phyloP scores from a whole-genome alignment of 2,329 filamentous ascomycete genomes.

The Colletotrichum tamarilloi region DNA sequence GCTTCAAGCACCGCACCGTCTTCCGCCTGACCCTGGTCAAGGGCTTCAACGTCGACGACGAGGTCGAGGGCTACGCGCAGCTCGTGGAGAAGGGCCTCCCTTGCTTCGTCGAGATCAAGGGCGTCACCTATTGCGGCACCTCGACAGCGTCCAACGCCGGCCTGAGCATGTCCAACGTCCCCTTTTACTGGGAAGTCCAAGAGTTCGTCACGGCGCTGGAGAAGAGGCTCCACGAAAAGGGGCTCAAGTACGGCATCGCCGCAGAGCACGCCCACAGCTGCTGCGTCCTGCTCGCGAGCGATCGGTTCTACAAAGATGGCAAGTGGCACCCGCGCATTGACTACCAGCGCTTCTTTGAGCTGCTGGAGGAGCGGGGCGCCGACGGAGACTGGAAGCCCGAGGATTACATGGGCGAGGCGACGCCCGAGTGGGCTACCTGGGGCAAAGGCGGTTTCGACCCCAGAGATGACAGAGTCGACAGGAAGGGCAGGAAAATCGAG shows the following conservation, averaged over 20 bases:
- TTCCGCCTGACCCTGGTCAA: conserved; percentile 96
- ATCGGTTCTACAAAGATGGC: conserved; percentile 79
- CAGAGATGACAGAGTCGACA: conserved; percentile 85
- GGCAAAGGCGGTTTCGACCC: conserved; percentile 96
- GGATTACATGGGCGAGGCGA: conserved; percentile 88
- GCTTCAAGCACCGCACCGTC: conserved; percentile 89
- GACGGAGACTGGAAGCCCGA: conserved; percentile 83
- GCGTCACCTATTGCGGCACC: conserved; percentile 96
- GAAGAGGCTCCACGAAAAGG: conserved; percentile 73
- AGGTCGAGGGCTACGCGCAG: conserved; percentile 89
- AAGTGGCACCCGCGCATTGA: conserved; percentile 94
- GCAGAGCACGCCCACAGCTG: conserved; percentile 97
- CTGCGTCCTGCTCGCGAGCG: conserved; percentile 87
- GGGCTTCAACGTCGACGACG: conserved; percentile 97
- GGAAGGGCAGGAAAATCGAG: conserved; percentile 79
- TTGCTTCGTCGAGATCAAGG: conserved; percentile 95
- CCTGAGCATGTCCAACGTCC: conserved; percentile 96
- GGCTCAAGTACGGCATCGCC: conserved; percentile 87
- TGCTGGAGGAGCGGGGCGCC: conserved; percentile 75
- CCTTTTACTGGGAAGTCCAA: conserved; percentile 91
- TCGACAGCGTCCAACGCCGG: conserved; percentile 85
- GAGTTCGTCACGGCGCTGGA: conserved; percentile 84
- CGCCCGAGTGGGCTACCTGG: conserved; percentile 95
- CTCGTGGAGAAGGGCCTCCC: conserved; percentile 88
- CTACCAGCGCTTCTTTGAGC: conserved; percentile 87